phyloP scores from a whole-genome alignment of 148 eudicot genomes.

The Amaranthus palmeri region DNA sequence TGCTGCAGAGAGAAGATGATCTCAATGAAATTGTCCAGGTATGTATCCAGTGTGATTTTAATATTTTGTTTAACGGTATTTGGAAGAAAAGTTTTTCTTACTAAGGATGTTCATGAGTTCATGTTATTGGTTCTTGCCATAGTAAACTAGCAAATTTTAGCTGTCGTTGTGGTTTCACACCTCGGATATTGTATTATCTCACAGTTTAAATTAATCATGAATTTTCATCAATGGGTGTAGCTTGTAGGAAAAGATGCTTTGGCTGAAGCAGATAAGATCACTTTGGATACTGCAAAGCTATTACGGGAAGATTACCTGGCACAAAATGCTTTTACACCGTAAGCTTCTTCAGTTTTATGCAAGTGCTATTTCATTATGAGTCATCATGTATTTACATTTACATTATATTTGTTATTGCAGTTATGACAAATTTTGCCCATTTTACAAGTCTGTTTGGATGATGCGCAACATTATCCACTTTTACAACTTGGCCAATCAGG shows the following conservation, averaged over 20 bases:
- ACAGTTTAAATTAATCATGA: constrained; percentile 3
- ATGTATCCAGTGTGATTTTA: constrained; percentile 12
- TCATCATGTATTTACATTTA: constrained; percentile 6
- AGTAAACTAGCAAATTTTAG: neutral
- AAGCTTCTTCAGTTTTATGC: constrained; percentile 22
- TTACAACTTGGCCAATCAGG: constrained; percentile 98
- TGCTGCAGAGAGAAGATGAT: constrained; percentile 93
- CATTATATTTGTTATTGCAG: constrained; percentile 35
- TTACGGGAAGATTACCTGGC: constrained; percentile 99
- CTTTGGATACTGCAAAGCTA: constrained; percentile 88
- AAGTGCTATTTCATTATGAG: constrained; percentile 7
- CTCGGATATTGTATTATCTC: neutral
- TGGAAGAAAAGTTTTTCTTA: neutral
- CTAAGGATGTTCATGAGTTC: neutral
- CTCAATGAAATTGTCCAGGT: constrained; percentile 98
- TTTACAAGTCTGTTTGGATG: constrained; percentile 99
- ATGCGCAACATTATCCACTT: constrained; percentile 99
- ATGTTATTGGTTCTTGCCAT: neutral
- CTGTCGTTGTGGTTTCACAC: neutral
- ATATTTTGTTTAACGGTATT: neutral
- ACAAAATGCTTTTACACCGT: constrained; percentile 99
- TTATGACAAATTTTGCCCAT: constrained; percentile 95
- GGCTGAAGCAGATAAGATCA: constrained; percentile 95
- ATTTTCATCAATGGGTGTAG: constrained; percentile 37
- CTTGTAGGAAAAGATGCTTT: constrained; percentile 97